These are phyloP conservation scores for Dactylellina drechsleri DNA, from an alignment of 2,329 filamentous ascomycete genomes.

Conservation along the genomic window DNA sequence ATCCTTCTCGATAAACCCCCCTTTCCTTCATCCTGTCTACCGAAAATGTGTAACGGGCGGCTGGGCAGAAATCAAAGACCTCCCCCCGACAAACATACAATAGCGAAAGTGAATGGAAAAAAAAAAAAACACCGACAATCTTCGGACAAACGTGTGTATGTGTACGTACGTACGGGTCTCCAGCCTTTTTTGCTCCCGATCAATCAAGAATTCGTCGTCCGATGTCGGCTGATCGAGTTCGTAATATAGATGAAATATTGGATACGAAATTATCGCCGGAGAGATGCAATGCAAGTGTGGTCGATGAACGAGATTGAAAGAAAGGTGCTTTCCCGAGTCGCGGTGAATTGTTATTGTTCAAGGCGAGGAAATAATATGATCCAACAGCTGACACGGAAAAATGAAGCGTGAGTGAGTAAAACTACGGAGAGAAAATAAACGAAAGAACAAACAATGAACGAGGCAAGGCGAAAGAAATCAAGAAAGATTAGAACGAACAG, in stretches of 20 bases:
- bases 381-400: constrained; percentile 14
- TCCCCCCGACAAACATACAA: constrained; percentile 1
- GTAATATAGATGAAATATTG: not conserved
- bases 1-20: not conserved
- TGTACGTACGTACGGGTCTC: not conserved
- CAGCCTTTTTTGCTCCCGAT: not conserved
- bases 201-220: constrained; percentile 17
- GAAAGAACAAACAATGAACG: constrained; percentile 9
- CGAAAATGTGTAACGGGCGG: constrained; percentile 7
- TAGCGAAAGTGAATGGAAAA: not conserved
- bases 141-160: constrained; percentile 22
- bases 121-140: constrained; percentile 20
- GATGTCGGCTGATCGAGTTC: constrained; percentile 32
- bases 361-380: constrained; percentile 7
- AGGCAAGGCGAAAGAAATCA: not conserved
- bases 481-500: constrained; percentile 28
- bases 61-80: constrained; percentile 19
- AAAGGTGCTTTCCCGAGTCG: constrained; percentile 2
- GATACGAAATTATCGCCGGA: constrained; percentile 1
- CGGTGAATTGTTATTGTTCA: constrained; percentile 20
- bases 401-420: constrained; percentile 26
- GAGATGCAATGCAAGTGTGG: constrained; percentile 2
- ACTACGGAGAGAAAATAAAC: constrained; percentile 15
- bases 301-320: constrained; percentile 1
- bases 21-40: not conserved